A percentile compares a stretch with the other conserved stretches of the same genome.
These are phyloP conservation scores for Pterulicium gracile DNA, from an alignment of 1,284 basidiomycete species.

Conservation along the genomic window DNA sequence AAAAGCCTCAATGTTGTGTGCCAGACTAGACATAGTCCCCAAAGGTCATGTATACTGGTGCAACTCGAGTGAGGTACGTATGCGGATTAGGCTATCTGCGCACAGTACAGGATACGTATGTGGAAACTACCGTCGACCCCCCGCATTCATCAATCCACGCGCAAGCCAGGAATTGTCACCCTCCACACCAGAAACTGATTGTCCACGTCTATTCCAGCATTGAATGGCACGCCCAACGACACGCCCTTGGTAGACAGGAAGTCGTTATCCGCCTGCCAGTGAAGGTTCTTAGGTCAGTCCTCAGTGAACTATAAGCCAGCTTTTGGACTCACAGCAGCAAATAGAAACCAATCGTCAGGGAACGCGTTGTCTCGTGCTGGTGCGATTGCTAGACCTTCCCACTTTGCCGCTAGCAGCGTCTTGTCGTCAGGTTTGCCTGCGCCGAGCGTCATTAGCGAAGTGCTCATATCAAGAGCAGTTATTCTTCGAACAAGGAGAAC, in stretches of 20 bases:
- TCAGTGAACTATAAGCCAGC: not conserved
- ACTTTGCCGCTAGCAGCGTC: conserved; percentile 54
- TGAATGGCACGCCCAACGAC: conserved; percentile 38
- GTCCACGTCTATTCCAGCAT: conserved; percentile 45
- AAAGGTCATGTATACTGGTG: too few relatives aligned
- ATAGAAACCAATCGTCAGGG: conserved; percentile 59
- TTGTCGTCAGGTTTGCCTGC: conserved; percentile 25
- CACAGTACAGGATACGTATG: too few relatives aligned
- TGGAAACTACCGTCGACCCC: too few relatives aligned
- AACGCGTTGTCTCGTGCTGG: conserved; percentile 36
- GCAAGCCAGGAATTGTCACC: conserved; percentile 46
- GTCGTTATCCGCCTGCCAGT: conserved; percentile 49
- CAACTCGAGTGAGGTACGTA: too few relatives aligned
- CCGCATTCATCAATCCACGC: too few relatives aligned
- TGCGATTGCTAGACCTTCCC: conserved; percentile 56
- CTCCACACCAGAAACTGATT: conserved; percentile 61
- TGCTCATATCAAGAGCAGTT: not conserved
- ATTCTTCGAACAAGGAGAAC: conserved; percentile 1
- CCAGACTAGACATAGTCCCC: too few relatives aligned
- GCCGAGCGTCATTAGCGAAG: not conserved
- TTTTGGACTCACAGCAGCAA: conserved; percentile 35
- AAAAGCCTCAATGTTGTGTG: too few relatives aligned
- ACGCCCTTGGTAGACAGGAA: conserved; percentile 51
- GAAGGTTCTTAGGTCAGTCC: not conserved
- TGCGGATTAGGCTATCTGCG: too few relatives aligned